Conservation (phyloP, 257 asterid genomes). For the Scutellaria barbata region DNA sequence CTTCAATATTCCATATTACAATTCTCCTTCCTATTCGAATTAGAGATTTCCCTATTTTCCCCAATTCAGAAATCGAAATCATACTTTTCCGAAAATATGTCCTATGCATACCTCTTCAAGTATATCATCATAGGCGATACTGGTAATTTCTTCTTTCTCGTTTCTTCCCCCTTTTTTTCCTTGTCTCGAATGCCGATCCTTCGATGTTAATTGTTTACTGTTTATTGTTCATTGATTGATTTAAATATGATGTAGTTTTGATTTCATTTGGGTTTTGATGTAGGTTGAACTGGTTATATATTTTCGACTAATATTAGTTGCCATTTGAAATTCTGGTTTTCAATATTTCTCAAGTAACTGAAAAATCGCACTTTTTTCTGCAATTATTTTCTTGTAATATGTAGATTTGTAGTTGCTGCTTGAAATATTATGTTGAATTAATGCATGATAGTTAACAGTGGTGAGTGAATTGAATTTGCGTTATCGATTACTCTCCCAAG, state of each 20-base stretch:
- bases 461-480: not conserved
- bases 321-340: not conserved
- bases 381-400: not conserved
- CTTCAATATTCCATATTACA: not conserved
- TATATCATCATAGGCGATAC: conserved; percentile 94
- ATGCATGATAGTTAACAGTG: not conserved
- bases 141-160: conserved; percentile 49
- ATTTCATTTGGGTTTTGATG: conserved; percentile 20
- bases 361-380: not conserved
- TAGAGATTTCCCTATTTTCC: not conserved
- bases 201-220: conserved; percentile 6
- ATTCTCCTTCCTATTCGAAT: conserved; percentile 21
- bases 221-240: not conserved
- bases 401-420: not conserved
- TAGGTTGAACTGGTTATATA: conserved; percentile 16
- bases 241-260: not conserved
- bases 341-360: conserved; percentile 13
- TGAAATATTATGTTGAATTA: not conserved
- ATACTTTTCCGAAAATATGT: conserved; percentile 45
- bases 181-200: conserved; percentile 27
- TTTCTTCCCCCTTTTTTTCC: not conserved
- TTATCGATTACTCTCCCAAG: not conserved
- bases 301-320: not conserved
- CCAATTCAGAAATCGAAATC: conserved; percentile 23
- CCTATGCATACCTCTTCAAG: conserved; percentile 89